A percentile compares a stretch with the other conserved stretches of the same genome.
Conservation (phyloP, 768 basidiomycete species). For the Russula sp. region DNA sequence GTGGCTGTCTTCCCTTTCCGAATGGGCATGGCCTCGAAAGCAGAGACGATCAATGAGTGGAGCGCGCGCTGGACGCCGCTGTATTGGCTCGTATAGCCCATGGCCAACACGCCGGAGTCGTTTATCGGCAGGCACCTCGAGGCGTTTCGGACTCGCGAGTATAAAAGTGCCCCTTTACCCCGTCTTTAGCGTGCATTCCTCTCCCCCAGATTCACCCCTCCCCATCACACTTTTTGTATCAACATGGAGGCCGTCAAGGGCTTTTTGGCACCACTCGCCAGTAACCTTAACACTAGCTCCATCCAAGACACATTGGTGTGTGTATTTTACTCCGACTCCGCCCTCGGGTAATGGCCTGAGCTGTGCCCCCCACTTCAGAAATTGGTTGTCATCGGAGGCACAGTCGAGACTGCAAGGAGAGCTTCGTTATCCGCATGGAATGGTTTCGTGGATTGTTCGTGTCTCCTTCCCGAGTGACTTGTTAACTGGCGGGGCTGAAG, state of each 20-base stretch:
- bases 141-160: background rate
- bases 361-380: slow-evolving; percentile 45
- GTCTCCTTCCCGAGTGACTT: background rate
- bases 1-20: slow-evolving; percentile 1
- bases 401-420: slow-evolving; percentile 77
- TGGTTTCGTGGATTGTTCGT: slow-evolving; percentile 79
- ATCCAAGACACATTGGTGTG: slow-evolving; percentile 74
- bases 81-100: background rate
- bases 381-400: slow-evolving; percentile 86
- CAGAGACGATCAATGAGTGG: slow-evolving; percentile 1
- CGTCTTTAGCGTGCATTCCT: slow-evolving; percentile 6
- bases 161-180: slow-evolving; percentile 19
- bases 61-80: background rate
- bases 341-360: background rate
- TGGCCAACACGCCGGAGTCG: background rate
- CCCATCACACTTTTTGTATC: slow-evolving; percentile 5
- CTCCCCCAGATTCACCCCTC: slow-evolving; percentile 17
- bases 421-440: slow-evolving; percentile 83
- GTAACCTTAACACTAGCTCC: slow-evolving; percentile 51
- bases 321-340: slow-evolving; percentile 1
- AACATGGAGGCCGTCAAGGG: slow-evolving; percentile 65
- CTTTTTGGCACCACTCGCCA: slow-evolving; percentile 54
- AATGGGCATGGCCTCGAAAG: slow-evolving; percentile 6
- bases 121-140: slow-evolving; percentile 10
- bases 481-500: slow-evolving; percentile 14